A percentile compares a stretch with the other conserved stretches of the same genome.
phyloP scores from a whole-genome alignment of 768 basidiomycete species.

The Gelatoporia subvermispora region DNA sequence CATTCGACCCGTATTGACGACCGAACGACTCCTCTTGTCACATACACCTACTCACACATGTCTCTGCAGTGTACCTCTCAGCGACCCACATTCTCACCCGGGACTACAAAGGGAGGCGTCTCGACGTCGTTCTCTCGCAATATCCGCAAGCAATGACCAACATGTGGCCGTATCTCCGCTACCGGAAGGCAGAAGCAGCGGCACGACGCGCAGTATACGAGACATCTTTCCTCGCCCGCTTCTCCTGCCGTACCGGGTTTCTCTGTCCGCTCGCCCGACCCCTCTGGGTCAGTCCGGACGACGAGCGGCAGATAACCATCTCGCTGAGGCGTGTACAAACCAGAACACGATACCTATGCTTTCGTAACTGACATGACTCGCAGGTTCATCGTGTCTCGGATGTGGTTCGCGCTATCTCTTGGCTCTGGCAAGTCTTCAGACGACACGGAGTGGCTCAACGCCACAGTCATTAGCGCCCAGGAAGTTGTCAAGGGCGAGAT shows the following conservation, averaged over 20 bases:
- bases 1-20: no score
- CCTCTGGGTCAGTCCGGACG: slow-evolving; percentile 59
- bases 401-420: slow-evolving; percentile 61
- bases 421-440: slow-evolving; percentile 24
- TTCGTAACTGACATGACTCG: not conserved
- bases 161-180: slow-evolving; percentile 67
- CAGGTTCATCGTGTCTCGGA: slow-evolving; percentile 59
- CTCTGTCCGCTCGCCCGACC: slow-evolving; percentile 32
- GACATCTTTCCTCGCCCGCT: slow-evolving; percentile 45
- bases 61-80: slow-evolving; percentile 53
- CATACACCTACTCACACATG: not conserved
- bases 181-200: slow-evolving; percentile 41
- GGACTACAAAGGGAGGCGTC: slow-evolving; percentile 46
- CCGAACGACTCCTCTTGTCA: not conserved
- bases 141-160: slow-evolving; percentile 46
- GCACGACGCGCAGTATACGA: slow-evolving; percentile 36
- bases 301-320: slow-evolving; percentile 50
- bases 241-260: slow-evolving; percentile 24
- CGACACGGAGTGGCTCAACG: slow-evolving; percentile 33
- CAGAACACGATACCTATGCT: not conserved
- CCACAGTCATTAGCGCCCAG: slow-evolving; percentile 41
- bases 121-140: slow-evolving; percentile 32
- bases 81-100: slow-evolving; percentile 44
- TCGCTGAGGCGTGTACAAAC: slow-evolving; percentile 45
- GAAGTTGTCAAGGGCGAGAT: slow-evolving; percentile 53